Evolutionary conservation across 75 land plant genomes (phyloP).

Genomic region (Chamaecyparis obtusa): DNA sequence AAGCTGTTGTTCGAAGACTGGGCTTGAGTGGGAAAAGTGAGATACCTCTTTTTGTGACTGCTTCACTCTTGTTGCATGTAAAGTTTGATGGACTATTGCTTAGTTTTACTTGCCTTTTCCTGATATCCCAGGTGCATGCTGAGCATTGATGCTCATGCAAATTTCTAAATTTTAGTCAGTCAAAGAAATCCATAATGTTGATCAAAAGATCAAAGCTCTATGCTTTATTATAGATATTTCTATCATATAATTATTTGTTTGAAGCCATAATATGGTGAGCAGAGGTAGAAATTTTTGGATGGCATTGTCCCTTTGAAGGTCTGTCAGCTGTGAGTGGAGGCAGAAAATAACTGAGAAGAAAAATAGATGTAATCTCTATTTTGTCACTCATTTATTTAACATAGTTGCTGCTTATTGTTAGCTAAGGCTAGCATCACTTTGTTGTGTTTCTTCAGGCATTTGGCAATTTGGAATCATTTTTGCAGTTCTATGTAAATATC

Average conservation of each 20-base stretch:
- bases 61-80: neutral
- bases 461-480: neutral
- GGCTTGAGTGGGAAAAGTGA: constrained; percentile 73
- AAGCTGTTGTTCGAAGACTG: constrained; percentile 80
- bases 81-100: neutral
- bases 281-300: neutral
- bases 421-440: neutral
- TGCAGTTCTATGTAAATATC: neutral
- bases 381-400: neutral
- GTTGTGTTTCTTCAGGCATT: neutral
- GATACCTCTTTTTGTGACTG: neutral
- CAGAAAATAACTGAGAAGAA: neutral
- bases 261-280: neutral
- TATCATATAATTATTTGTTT: neutral
- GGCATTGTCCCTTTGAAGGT: neutral
- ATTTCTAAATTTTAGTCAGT: neutral
- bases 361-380: constrained; percentile 10
- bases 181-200: neutral
- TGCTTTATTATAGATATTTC: neutral
- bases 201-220: neutral
- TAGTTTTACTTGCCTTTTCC: neutral
- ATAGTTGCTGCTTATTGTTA: neutral
- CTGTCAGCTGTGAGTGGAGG: neutral
- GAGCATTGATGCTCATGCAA: neutral
- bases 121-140: neutral